Evolutionary conservation across 441 rosid genomes (phyloP), one percentile per base, ranked within the genome.

Genomic region (Populus trichocarpa): DNA sequence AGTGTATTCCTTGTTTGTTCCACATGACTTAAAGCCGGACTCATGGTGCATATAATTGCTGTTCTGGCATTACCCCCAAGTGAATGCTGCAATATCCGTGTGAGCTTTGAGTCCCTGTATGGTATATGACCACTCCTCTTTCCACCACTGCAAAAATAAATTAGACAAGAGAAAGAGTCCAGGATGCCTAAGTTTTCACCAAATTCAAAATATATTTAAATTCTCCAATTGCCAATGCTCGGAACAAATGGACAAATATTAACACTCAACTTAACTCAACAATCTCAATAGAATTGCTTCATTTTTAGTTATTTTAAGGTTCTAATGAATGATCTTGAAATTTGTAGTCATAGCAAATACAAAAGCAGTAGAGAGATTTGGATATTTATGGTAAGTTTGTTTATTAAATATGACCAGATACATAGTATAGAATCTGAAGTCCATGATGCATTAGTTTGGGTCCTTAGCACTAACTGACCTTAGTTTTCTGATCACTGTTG

Each of bases 1-100:
- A 95, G 90, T 2, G 98, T 92, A 83, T 93, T 95, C 84, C 86
- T 91, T 22, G 97, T 90, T 88, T 93, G 98, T 82, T 92, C 98
- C 81, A 93, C 88, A 67, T 92, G 98, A 82, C 98, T 91, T 80
- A 92, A 77, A 79, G 96, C 97, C 79, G 99, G 99, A 86, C 98
- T 90, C 80, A 92, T 84, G 25, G 98, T 95, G 76, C 99, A 95
- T 84, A 95, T 93, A 71, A 93, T 95, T 67, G 99, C 98, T 25
- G 99, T 95, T 72, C 95, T 89, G 63, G 98, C 96, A 88, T 95
- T 95, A 75, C 99, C 99, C 23, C 99, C 99, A 20, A 95, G 92
- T 57, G 99, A 93, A 82, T 87, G 91, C 87, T 95, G 99, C 88
- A 95, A 84, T 82, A 95, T 93, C 75, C 99, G 82, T 40, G 99